Conservation (phyloP, 176 grass and related monocot genomes). For the Carex pumila region DNA sequence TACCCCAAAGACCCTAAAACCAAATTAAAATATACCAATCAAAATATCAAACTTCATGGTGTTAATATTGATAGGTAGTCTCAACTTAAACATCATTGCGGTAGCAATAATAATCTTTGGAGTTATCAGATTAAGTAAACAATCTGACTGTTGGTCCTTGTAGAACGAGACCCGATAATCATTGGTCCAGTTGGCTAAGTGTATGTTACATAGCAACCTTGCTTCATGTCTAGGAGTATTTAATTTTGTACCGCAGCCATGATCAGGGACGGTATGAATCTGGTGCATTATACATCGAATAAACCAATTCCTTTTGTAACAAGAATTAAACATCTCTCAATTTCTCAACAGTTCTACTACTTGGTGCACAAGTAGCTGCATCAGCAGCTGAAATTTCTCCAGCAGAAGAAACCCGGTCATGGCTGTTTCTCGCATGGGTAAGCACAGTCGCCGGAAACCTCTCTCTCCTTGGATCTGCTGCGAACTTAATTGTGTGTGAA, state of each 20-base stretch:
- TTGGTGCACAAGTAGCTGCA: slow-evolving; percentile 58
- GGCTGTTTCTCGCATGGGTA: slow-evolving; percentile 90
- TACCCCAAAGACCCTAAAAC: neutral
- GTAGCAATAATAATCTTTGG: too few species aligned
- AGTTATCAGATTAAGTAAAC: neutral
- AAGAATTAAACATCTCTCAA: neutral
- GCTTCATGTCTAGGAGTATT: neutral
- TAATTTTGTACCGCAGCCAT: neutral
- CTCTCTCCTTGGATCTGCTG: slow-evolving; percentile 76
- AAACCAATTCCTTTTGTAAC: neutral
- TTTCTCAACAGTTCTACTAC: slow-evolving; percentile 45
- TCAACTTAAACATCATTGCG: too few species aligned
- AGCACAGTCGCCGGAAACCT: slow-evolving; percentile 97
- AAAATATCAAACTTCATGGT: neutral
- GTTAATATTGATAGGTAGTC: neutral
- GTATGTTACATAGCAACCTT: neutral
- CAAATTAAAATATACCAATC: neutral
- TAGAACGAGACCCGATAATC: too few species aligned
- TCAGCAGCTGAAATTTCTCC: slow-evolving; percentile 62
- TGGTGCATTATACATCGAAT: neutral
- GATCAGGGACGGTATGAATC: neutral
- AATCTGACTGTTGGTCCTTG: neutral
- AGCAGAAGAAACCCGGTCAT: slow-evolving; percentile 40
- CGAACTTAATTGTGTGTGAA: slow-evolving; percentile 91
- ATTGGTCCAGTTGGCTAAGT: neutral